Conservation (phyloP, 2,329 filamentous ascomycete genomes). For the Ophiocordyceps camponoti-floridani region DNA sequence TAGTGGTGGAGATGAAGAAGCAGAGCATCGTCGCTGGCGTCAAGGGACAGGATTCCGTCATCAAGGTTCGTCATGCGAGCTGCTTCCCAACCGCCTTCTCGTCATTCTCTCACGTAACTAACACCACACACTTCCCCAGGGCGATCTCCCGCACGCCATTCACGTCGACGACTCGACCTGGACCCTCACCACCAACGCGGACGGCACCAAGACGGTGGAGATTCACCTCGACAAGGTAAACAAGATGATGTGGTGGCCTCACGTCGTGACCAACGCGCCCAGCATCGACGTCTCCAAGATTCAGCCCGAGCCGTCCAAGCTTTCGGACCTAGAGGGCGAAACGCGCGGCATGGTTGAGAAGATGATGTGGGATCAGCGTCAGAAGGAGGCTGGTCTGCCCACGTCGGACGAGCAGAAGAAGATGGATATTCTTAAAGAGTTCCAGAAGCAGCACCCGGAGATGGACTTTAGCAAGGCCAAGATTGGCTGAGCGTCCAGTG, state of each 20-base stretch:
- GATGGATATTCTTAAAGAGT: slow-evolving; percentile 79
- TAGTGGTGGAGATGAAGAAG: slow-evolving; percentile 71
- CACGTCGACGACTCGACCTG: slow-evolving; percentile 79
- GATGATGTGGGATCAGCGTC: slow-evolving; percentile 99
- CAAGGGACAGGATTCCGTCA: slow-evolving; percentile 75
- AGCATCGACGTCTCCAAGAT: slow-evolving; percentile 94
- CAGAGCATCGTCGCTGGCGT: slow-evolving; percentile 60
- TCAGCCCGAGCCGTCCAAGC: slow-evolving; percentile 75
- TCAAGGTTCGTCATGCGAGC: slow-evolving; percentile 39
- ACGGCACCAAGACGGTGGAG: slow-evolving; percentile 52
- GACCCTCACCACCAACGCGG: slow-evolving; percentile 59
- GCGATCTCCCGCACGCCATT: slow-evolving; percentile 67
- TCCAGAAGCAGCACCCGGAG: slow-evolving; percentile 62
- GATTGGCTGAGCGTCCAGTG: slow-evolving; percentile 24
- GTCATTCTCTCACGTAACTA: not conserved
- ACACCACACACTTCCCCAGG: slow-evolving; percentile 29
- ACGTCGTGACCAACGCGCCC: slow-evolving; percentile 73
- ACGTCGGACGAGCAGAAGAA: slow-evolving; percentile 94
- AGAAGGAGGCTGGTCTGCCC: slow-evolving; percentile 83
- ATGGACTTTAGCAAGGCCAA: slow-evolving; percentile 58
- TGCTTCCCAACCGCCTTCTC: not conserved
- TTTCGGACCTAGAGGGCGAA: slow-evolving; percentile 86
- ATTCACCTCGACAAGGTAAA: slow-evolving; percentile 90
- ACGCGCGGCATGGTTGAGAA: slow-evolving; percentile 97
- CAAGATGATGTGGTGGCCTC: slow-evolving; percentile 97